A percentile compares a stretch with the other conserved stretches of the same genome.
Conservation (phyloP, 2,329 filamentous ascomycete species). For the Alternaria hordeiaustralica region DNA sequence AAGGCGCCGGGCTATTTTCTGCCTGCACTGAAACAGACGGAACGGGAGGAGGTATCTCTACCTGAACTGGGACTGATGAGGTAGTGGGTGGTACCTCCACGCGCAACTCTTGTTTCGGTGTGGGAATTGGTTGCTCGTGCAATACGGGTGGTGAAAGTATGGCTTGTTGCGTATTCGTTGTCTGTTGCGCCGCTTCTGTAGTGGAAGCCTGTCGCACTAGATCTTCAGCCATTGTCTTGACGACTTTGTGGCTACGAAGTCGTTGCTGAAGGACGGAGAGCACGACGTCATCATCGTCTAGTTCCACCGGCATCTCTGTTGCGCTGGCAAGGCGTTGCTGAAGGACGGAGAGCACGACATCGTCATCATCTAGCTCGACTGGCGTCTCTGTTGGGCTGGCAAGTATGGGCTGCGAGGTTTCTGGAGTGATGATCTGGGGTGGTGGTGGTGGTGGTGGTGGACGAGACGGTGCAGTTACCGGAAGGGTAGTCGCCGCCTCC, state of each 20-base stretch:
- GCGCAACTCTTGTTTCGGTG: not conserved
- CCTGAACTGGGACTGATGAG: not conserved
- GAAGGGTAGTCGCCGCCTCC: too few relatives aligned
- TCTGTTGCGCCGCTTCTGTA: not conserved
- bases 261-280: conserved; percentile 7
- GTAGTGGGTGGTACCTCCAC: not conserved
- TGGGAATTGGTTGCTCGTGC: not conserved
- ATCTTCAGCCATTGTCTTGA: not conserved
- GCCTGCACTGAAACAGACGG: not conserved
- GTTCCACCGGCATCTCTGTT: not conserved
- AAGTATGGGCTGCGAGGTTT: not conserved
- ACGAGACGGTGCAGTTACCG: not conserved
- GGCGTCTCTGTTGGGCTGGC: not conserved
- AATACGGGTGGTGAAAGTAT: not conserved
- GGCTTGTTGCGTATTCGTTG: not conserved
- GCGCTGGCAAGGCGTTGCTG: not conserved
- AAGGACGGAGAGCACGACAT: conserved; percentile 7
- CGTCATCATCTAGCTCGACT: not conserved
- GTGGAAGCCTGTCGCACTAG: not conserved
- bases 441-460: not conserved
- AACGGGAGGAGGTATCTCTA: not conserved
- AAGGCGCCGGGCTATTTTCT: not conserved
- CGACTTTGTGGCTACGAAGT: conserved; percentile 1
- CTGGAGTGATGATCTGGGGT: not conserved
- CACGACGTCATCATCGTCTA: conserved; percentile 2